A percentile compares a stretch with the other conserved stretches of the same genome.
Conservation (phyloP, 2,329 filamentous ascomycete genomes). For the Sarocladium strictum region DNA sequence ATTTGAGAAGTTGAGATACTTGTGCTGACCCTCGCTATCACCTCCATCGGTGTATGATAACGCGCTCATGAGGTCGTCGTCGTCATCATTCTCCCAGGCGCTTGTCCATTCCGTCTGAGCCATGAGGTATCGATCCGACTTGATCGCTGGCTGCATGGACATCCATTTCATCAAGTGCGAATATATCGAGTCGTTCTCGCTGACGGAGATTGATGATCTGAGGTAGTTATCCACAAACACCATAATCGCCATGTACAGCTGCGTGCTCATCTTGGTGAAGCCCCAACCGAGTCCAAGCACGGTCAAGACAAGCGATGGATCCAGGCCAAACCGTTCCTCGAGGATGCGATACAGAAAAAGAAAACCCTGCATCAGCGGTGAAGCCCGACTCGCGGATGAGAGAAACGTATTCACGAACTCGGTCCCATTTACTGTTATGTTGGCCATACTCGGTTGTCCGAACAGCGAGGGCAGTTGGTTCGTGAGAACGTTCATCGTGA, state of each 20-base stretch:
- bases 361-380: slow-evolving; percentile 34
- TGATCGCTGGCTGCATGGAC: slow-evolving; percentile 43
- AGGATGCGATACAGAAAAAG: slow-evolving; percentile 40
- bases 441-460: neutral
- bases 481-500: slow-evolving; percentile 5
- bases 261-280: slow-evolving; percentile 27
- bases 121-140: slow-evolving; percentile 44
- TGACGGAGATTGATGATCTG: slow-evolving; percentile 47
- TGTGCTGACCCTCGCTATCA: slow-evolving; percentile 27
- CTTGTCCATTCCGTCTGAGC: slow-evolving; percentile 50
- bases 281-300: slow-evolving; percentile 43
- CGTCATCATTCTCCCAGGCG: slow-evolving; percentile 51
- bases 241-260: slow-evolving; percentile 28
- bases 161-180: slow-evolving; percentile 53
- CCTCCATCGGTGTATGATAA: slow-evolving; percentile 32
- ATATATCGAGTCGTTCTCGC: slow-evolving; percentile 52
- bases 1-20: slow-evolving; percentile 54
- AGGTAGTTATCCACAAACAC: slow-evolving; percentile 37
- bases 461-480: slow-evolving; percentile 6
- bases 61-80: slow-evolving; percentile 32
- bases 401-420: slow-evolving; percentile 39
- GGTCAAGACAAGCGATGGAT: slow-evolving; percentile 41
- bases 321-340: slow-evolving; percentile 39
- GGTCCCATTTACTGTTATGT: slow-evolving; percentile 6
- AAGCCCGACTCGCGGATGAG: slow-evolving; percentile 35